Evolutionary conservation across 805 yeast genomes (phyloP), one percentile per base, ranked within the genome.

Genomic region (Saccharomycopsis capsularis): DNA sequence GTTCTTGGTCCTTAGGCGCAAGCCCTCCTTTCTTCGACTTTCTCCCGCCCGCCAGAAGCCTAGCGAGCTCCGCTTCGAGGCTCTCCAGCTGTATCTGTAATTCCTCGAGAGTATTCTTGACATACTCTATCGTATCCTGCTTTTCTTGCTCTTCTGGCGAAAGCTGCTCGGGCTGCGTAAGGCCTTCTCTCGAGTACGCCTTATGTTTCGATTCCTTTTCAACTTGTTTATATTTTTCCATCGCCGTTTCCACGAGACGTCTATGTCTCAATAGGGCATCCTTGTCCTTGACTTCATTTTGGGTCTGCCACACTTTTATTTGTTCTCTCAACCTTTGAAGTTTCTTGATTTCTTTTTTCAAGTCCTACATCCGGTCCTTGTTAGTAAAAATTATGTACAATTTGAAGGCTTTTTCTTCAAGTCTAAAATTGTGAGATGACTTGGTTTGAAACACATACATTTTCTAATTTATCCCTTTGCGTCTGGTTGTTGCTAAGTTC

Each of bases 201-300:
- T 91, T 91, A 35, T 95, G 88, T 68, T 91, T 91, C 78, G 87
- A 83, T 55, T 83, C 79, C 67, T 89, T 87, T 66, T 91, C 99
- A 57, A 91, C 87, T 48, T 88, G 91, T 64, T 93, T 93, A 68
- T 91, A 93, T 59, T 89, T 78, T 66, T 91, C 99, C 99, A 91
- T 91, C 53, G 93, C 93, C 55, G 70, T 69, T 59, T 78, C 83
- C 32, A 52, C 55, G 7, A 52, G 42, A 11, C 34, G 25, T 19
- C 55, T 40, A 40, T 42, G 25, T 18, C 36, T 42, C 21, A 50
- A 23, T 13, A 52, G 37, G 44, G 71, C 63, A 30, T 52, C 55
- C 63, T 87, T 93, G 60, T 91, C 95, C 63, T 95, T 89, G 44
- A 90, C 88, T 54, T 90, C 95, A 57, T 82, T 85, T 57, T 89